A percentile compares a stretch with the other conserved stretches of the same genome.
Evolutionary conservation across 768 basidiomycete genomes (phyloP).

Genomic region (Lyophyllum semitale): DNA sequence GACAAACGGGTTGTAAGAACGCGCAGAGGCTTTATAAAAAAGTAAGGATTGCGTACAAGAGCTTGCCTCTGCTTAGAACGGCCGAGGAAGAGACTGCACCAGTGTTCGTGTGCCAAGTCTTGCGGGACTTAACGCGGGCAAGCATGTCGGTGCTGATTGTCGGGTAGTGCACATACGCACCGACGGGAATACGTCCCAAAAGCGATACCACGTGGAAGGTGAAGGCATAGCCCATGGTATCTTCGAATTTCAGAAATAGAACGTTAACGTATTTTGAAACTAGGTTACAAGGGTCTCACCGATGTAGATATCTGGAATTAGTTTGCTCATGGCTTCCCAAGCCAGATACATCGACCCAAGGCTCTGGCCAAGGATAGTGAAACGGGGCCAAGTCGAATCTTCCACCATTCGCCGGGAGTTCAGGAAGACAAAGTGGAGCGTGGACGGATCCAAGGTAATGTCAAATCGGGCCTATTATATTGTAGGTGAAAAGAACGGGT

Average conservation of each 20-base stretch:
- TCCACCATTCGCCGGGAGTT: constrained; percentile 71
- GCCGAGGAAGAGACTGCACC: constrained; percentile 54
- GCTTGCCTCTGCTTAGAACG: constrained; percentile 60
- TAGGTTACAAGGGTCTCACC: constrained; percentile 46
- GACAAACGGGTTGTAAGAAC: constrained; percentile 3
- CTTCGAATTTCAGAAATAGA: constrained; percentile 54
- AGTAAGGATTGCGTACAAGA: constrained; percentile 43
- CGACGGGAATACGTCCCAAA: constrained; percentile 69
- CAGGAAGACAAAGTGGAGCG: constrained; percentile 84
- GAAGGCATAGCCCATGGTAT: constrained; percentile 98
- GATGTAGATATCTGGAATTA: constrained; percentile 90
- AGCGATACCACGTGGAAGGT: constrained; percentile 78
- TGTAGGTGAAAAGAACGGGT: not conserved
- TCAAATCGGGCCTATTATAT: constrained; percentile 71
- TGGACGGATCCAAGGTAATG: constrained; percentile 64
- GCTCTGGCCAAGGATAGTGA: constrained; percentile 92
- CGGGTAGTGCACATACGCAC: constrained; percentile 95
- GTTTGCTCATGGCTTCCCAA: constrained; percentile 75
- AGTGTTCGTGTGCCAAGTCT: constrained; percentile 64
- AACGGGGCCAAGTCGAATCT: constrained; percentile 81
- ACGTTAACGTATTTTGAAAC: constrained; percentile 6
- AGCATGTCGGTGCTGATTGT: constrained; percentile 97
- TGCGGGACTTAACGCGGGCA: constrained; percentile 65
- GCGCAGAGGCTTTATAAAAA: not conserved
- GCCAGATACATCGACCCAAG: constrained; percentile 83